These are phyloP conservation scores for Pleurotus sapidus DNA, from an alignment of 768 basidiomycete species.

Conservation along the genomic window DNA sequence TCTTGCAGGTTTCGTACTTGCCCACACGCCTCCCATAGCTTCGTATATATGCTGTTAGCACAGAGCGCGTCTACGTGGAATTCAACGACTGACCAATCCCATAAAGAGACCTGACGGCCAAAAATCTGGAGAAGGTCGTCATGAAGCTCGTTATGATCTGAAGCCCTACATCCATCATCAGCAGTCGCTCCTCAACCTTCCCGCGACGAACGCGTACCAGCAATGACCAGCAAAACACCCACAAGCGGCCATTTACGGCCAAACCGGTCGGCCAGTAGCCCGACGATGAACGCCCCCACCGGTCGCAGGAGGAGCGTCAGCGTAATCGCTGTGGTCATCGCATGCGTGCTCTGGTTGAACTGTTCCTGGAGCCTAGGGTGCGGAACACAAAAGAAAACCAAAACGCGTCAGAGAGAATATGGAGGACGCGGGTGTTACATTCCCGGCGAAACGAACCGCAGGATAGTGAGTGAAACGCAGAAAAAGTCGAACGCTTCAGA, in stretches of 20 bases:
- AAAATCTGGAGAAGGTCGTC: constrained; percentile 52
- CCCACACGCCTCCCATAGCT: constrained; percentile 17
- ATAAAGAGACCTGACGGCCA: constrained; percentile 60
- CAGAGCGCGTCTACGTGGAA: neutral
- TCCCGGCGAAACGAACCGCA: constrained; percentile 2
- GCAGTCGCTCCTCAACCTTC: neutral
- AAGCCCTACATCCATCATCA: constrained; percentile 41
- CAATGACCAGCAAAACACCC: constrained; percentile 10
- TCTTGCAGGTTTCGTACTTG: neutral
- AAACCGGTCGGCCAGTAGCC: constrained; percentile 27
- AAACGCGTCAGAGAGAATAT: neutral
- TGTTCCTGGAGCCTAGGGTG: constrained; percentile 9
- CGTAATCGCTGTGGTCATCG: constrained; percentile 56
- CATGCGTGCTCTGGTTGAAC: constrained; percentile 8
- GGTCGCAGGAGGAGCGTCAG: constrained; percentile 72
- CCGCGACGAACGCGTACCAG: constrained; percentile 1
- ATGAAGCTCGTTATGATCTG: constrained; percentile 61
- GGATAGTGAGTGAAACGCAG: constrained; percentile 43
- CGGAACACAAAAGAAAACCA: neutral
- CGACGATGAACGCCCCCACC: constrained; percentile 32
- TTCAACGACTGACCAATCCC: constrained; percentile 30
- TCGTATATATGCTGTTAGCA: neutral
- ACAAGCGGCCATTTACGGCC: constrained; percentile 15
- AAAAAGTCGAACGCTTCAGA: constrained; percentile 62
- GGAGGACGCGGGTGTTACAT: neutral